Evolutionary conservation across 2,329 filamentous ascomycete genomes (phyloP).

Genomic region (Neocucurbitaria cava): DNA sequence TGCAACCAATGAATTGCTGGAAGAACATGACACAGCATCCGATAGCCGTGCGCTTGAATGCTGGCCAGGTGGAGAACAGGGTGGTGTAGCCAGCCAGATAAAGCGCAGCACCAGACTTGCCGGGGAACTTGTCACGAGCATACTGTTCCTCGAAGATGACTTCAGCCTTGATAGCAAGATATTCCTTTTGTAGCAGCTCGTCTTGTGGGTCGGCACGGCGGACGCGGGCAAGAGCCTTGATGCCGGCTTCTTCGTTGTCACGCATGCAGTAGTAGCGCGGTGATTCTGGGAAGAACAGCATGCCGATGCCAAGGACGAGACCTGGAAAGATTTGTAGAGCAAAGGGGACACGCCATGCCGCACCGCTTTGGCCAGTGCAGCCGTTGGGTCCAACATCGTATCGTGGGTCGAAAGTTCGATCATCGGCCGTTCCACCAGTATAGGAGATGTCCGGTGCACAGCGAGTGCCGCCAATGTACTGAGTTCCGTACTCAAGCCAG

Average conservation of each 20-base stretch:
- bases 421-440: slow-evolving; percentile 50
- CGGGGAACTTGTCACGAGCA: slow-evolving; percentile 41
- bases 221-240: slow-evolving; percentile 56
- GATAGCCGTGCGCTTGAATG: slow-evolving; percentile 49
- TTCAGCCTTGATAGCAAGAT: slow-evolving; percentile 55
- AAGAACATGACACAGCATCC: slow-evolving; percentile 50
- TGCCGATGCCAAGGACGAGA: slow-evolving; percentile 72
- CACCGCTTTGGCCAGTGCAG: slow-evolving; percentile 46
- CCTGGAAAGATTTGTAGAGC: slow-evolving; percentile 81
- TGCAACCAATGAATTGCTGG: slow-evolving; percentile 75
- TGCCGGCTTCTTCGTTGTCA: slow-evolving; percentile 53
- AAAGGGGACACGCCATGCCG: slow-evolving; percentile 71
- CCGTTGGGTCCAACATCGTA: slow-evolving; percentile 26
- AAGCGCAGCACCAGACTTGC: slow-evolving; percentile 56
- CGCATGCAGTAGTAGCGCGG: slow-evolving; percentile 39
- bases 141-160: slow-evolving; percentile 65
- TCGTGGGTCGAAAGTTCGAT: slow-evolving; percentile 48
- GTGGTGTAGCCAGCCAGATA: slow-evolving; percentile 63
- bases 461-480: slow-evolving; percentile 33
- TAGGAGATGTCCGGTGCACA: slow-evolving; percentile 59
- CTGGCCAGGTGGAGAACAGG: slow-evolving; percentile 53
- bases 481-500: slow-evolving; percentile 29
- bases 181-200: slow-evolving; percentile 67
- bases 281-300: slow-evolving; percentile 42
- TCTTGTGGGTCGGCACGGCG: slow-evolving; percentile 55